Evolutionary conservation across 108 stramenopile genomes (phyloP).

Genomic region (Cyclostephanos invisitatus): DNA sequence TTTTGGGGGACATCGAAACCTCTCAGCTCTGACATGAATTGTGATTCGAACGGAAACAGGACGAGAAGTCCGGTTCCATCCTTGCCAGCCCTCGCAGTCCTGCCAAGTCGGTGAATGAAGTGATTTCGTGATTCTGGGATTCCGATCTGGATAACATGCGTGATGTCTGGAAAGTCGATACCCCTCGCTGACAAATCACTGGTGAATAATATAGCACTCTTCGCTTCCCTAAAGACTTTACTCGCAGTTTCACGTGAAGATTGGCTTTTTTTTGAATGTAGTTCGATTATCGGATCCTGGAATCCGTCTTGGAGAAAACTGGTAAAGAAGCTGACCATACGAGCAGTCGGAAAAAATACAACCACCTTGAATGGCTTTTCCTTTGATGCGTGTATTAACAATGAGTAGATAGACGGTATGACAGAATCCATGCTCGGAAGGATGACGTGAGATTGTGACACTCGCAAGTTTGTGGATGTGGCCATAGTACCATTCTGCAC

Average conservation of each 20-base stretch:
- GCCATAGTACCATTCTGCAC: conserved; percentile 52
- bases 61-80: conserved; percentile 53
- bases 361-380: conserved; percentile 67
- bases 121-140: conserved; percentile 68
- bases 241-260: conserved; percentile 60
- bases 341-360: conserved; percentile 85
- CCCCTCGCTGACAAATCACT: conserved; percentile 82
- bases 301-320: conserved; percentile 57
- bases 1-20: conserved; percentile 33
- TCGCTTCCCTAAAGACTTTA: conserved; percentile 56
- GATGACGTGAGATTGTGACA: conserved; percentile 50
- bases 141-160: conserved; percentile 78
- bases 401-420: conserved; percentile 32
- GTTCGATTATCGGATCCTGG: conserved; percentile 54
- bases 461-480: conserved; percentile 43
- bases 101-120: conserved; percentile 87
- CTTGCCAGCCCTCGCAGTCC: conserved; percentile 79
- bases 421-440: conserved; percentile 27
- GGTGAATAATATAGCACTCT: conserved; percentile 66
- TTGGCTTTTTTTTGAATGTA: conserved; percentile 84
- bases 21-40: conserved; percentile 47
- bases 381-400: conserved; percentile 44
- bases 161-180: conserved; percentile 86
- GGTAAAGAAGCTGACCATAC: conserved; percentile 65
- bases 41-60: conserved; percentile 44